These are phyloP conservation scores for Tetrahymena thermophila DNA, from an alignment of 73 alveolate genomes.

Conservation along the genomic window DNA sequence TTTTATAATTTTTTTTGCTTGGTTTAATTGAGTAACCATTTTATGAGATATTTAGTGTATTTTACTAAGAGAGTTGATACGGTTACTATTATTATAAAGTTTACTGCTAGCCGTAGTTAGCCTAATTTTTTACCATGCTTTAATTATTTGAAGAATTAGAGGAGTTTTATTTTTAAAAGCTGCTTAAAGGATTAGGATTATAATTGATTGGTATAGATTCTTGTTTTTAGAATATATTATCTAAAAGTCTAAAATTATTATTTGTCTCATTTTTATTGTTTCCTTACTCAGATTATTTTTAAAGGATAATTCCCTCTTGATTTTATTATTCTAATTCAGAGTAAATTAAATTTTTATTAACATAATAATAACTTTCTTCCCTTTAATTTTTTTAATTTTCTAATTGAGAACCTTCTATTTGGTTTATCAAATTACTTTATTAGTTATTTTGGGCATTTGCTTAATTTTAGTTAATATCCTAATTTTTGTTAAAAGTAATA, in stretches of 20 bases:
- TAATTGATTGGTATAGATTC: background rate
- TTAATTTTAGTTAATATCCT: background rate
- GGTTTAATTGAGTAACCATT: background rate
- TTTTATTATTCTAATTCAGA: background rate
- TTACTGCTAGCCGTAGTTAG: background rate
- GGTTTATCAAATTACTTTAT: background rate
- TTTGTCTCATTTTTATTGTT: background rate
- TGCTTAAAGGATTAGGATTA: background rate
- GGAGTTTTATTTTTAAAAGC: background rate
- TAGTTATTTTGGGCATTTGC: background rate
- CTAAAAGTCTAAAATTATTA: background rate
- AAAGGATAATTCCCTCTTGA: background rate
- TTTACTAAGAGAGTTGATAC: background rate
- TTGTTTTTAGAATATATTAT: background rate
- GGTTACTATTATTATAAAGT: background rate
- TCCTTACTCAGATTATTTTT: background rate
- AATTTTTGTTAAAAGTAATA: background rate
- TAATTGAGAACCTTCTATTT: background rate
- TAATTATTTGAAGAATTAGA: background rate
- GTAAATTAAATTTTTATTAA: too few relatives aligned
- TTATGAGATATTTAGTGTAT: background rate
- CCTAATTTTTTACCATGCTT: background rate
- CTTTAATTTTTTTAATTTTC: background rate
- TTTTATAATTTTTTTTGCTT: too few relatives aligned
- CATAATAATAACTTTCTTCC: background rate